Conservation (phyloP, 2,329 filamentous ascomycete genomes). For the Aspergillus caelatus region DNA sequence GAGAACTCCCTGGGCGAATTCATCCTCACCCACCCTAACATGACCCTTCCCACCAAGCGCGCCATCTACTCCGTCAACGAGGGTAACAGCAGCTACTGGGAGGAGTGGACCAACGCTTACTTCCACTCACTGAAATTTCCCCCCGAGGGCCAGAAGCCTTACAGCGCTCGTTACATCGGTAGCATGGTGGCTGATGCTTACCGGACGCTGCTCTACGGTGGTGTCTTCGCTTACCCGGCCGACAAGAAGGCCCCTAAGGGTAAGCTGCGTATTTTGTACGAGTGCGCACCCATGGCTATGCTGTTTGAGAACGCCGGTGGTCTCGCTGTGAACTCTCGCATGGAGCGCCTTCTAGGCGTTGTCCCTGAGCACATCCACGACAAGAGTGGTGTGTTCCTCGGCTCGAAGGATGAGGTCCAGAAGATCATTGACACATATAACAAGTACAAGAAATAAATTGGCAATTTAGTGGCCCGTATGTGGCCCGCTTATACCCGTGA, state of each 20-base stretch:
- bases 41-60: constrained; percentile 78
- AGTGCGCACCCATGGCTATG: constrained; percentile 98
- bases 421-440: constrained; percentile 88
- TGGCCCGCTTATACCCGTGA: constrained; percentile 10
- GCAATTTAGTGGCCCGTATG: neutral
- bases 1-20: constrained; percentile 97
- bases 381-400: constrained; percentile 92
- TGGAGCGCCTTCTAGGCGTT: constrained; percentile 87
- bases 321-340: constrained; percentile 86
- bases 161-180: constrained; percentile 93
- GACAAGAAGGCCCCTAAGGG: constrained; percentile 99
- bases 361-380: constrained; percentile 94
- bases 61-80: constrained; percentile 98
- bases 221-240: constrained; percentile 95
- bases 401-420: constrained; percentile 91
- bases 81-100: constrained; percentile 97
- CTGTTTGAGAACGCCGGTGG: constrained; percentile 98
- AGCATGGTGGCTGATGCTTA: constrained; percentile 99
- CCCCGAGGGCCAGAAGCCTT: constrained; percentile 73
- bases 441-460: constrained; percentile 40
- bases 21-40: constrained; percentile 94
- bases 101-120: constrained; percentile 82
- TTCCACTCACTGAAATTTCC: constrained; percentile 87
- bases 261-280: constrained; percentile 95
- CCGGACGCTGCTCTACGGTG: constrained; percentile 90